A percentile compares a stretch with the other conserved stretches of the same genome.
Conservation (phyloP, 2,329 filamentous ascomycete genomes). For the Waltergamsia citrina region DNA sequence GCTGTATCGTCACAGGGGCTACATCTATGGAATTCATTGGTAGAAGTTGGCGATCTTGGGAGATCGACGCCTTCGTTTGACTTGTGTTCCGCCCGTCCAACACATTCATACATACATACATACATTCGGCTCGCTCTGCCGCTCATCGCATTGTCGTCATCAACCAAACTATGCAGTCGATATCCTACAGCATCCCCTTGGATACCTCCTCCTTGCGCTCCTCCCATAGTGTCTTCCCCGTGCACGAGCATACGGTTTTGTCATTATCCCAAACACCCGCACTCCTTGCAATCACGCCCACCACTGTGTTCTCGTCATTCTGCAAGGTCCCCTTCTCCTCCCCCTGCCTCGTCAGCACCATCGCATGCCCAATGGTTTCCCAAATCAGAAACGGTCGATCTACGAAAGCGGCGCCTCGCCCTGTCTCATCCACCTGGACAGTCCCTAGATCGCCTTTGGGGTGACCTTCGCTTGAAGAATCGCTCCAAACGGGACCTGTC, state of each 20-base stretch:
- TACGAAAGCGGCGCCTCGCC: constrained; percentile 70
- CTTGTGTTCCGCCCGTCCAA: too few relatives aligned
- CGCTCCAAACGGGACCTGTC: constrained; percentile 69
- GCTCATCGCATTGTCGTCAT: not conserved
- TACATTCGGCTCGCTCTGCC: not conserved
- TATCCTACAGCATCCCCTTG: constrained; percentile 92
- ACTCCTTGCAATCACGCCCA: constrained; percentile 89
- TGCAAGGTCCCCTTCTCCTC: constrained; percentile 43
- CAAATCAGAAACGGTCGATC: constrained; percentile 80
- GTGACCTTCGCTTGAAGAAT: not conserved
- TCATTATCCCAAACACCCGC: constrained; percentile 99
- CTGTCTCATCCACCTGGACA: constrained; percentile 65
- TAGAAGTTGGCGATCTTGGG: too few relatives aligned
- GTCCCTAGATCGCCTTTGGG: constrained; percentile 53
- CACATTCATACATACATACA: too few relatives aligned
- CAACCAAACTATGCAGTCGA: too few relatives aligned
- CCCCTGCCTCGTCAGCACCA: constrained; percentile 67
- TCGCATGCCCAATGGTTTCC: constrained; percentile 91
- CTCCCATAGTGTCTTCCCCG: constrained; percentile 96
- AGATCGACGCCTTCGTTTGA: too few relatives aligned
- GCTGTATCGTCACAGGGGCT: too few relatives aligned
- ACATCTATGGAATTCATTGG: too few relatives aligned
- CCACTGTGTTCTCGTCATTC: constrained; percentile 77
- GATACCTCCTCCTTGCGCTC: constrained; percentile 83
- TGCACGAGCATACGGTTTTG: constrained; percentile 96